A percentile compares a stretch with the other conserved stretches of the same genome.
These are phyloP conservation scores for Vaccinium myrtillus DNA, from an alignment of 148 eudicot species.

Conservation along the genomic window DNA sequence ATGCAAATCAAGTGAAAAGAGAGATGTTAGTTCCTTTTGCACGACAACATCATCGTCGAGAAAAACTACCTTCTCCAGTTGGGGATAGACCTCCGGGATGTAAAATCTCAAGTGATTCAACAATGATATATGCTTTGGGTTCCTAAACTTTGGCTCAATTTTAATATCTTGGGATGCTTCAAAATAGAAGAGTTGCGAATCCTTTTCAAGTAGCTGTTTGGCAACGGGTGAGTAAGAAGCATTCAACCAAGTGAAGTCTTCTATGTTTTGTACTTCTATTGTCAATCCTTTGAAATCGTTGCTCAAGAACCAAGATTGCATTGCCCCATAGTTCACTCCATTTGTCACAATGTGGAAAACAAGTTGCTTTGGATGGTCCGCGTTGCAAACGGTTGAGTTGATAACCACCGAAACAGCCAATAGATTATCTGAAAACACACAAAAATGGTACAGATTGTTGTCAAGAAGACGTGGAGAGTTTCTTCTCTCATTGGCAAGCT, in stretches of 20 bases:
- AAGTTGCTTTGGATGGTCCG: constrained; percentile 71
- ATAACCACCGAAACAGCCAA: constrained; percentile 67
- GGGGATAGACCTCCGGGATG: constrained; percentile 68
- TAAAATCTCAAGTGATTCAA: constrained; percentile 77
- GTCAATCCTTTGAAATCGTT: constrained; percentile 64
- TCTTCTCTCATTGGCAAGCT: constrained; percentile 43
- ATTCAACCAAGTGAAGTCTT: constrained; percentile 72
- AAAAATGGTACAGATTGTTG: constrained; percentile 77
- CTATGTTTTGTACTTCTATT: constrained; percentile 61
- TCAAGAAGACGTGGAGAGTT: constrained; percentile 69
- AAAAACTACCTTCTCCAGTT: constrained; percentile 72
- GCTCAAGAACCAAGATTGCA: constrained; percentile 72
- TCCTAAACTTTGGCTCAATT: constrained; percentile 49
- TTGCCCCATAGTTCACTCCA: constrained; percentile 56
- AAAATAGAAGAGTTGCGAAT: constrained; percentile 44
- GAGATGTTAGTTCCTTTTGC: constrained; percentile 68
- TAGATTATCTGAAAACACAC: constrained; percentile 72
- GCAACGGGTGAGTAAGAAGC: constrained; percentile 61
- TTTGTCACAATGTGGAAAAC: constrained; percentile 79
- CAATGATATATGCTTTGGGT: constrained; percentile 55
- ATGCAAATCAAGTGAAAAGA: constrained; percentile 69
- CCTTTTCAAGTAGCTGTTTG: constrained; percentile 36
- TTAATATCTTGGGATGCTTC: constrained; percentile 44
- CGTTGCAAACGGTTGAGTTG: constrained; percentile 69
- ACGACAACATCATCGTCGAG: constrained; percentile 82